Base-by-base conservation (phyloP, 1,284 basidiomycete species). In the Pyrrhoderma lamaoense region DNA sequence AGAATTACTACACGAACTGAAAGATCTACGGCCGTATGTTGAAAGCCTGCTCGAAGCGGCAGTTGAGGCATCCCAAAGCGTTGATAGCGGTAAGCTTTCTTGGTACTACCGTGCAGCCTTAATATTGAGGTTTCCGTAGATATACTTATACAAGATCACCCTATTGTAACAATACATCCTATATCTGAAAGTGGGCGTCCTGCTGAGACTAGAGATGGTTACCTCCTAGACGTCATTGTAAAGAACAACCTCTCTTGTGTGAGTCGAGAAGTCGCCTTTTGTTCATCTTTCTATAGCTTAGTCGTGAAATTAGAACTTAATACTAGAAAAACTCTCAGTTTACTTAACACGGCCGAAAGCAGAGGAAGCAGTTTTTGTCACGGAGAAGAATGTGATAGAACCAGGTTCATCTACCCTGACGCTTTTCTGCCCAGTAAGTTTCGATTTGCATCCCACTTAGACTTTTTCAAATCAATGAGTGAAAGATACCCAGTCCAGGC, bases 161-260 rank as follows among this genome's bases (percentile, higher is more conserved):
- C 87, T 8, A 75, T 75, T 1, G 63, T 91, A 22, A 73, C 75
- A 7, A 59, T 90, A 21, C 63, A 65, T 3, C 64, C 84, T 3
- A 59, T 67, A 0, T 62, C 57, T 2, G 55, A 67, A 7, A 63
- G 71, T 46, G 81, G 80, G 0, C 66, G 64, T 36, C 63, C 76
- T 31, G 74, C 78, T 3, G 72, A 73, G 8, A 70, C 70, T 2
- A 72, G 79, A 55, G 90, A 93, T 62, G 85, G 85, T 1, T 77
- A 76, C 36, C 73, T 71, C 45, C 60, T 92, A 13, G 68, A 76
- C 53, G 73, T 82, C 4, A 68, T 67, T 1, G 65, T 91, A 25
- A 65, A 66, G 36, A 93, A 89, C 61, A 65, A 68, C 42, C 62
- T 93, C 19, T 86, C 88, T 48, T 89, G 85, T 58, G 89, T 91